A percentile compares a stretch with the other conserved stretches of the same genome.
These are phyloP conservation scores for Biscogniauxia mediterranea DNA, from an alignment of 2,329 filamentous ascomycete species.

Conservation along the genomic window DNA sequence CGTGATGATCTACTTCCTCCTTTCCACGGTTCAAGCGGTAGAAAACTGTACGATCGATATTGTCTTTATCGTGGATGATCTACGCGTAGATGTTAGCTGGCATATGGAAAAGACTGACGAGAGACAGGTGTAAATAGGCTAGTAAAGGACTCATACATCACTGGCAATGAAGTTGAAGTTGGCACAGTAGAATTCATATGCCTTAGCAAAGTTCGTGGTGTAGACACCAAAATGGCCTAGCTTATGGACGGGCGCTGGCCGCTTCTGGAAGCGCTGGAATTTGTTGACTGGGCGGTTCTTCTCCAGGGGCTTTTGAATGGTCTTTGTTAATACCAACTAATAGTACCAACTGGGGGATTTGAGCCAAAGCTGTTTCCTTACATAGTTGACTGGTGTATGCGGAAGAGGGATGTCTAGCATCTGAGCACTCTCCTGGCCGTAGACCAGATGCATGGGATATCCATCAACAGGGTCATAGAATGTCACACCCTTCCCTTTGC, in stretches of 20 bases:
- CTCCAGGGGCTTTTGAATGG: slow-evolving; percentile 37
- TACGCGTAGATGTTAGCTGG: slow-evolving; percentile 16
- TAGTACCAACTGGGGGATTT: not conserved
- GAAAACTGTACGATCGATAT: slow-evolving; percentile 43
- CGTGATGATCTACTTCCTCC: slow-evolving; percentile 49
- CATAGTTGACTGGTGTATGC: slow-evolving; percentile 46
- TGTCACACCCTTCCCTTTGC: slow-evolving; percentile 51
- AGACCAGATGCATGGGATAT: slow-evolving; percentile 56
- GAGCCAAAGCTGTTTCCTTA: slow-evolving; percentile 17
- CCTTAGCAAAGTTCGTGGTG: slow-evolving; percentile 48
- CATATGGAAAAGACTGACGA: not conserved
- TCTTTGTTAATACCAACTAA: slow-evolving; percentile 1
- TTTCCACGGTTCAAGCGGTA: slow-evolving; percentile 44
- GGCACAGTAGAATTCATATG: slow-evolving; percentile 48
- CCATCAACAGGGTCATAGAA: slow-evolving; percentile 54
- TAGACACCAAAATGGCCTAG: slow-evolving; percentile 55
- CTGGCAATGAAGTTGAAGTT: slow-evolving; percentile 53
- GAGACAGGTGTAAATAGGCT: not conserved
- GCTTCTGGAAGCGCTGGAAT: slow-evolving; percentile 51
- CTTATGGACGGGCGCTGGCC: slow-evolving; percentile 50
- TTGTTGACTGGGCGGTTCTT: slow-evolving; percentile 49
- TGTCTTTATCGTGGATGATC: slow-evolving; percentile 39
- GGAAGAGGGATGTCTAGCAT: slow-evolving; percentile 38
- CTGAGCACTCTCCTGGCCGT: slow-evolving; percentile 47
- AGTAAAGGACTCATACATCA: slow-evolving; percentile 36